These are phyloP conservation scores for Maudiozyma turicensis DNA, from an alignment of 805 yeast species.

Conservation along the genomic window DNA sequence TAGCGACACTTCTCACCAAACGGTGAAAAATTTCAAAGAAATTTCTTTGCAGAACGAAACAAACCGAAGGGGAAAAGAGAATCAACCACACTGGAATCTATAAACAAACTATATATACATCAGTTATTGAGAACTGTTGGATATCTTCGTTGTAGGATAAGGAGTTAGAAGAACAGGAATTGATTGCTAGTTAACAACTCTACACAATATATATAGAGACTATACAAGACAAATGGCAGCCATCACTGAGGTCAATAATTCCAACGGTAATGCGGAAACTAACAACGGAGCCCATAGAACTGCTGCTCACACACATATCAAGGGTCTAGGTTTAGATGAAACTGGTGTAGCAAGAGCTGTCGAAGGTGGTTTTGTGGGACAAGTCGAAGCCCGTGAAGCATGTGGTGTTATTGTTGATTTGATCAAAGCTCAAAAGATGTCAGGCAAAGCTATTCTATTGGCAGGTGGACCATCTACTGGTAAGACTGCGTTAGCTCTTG, in stretches of 20 bases:
- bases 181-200: neutral
- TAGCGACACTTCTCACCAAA: too few relatives aligned
- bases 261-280: conserved; percentile 25
- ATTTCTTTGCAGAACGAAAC: too few relatives aligned
- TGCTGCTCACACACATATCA: conserved; percentile 95
- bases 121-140: too few relatives aligned
- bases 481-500: conserved; percentile 93
- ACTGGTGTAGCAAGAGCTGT: conserved; percentile 71
- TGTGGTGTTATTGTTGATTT: conserved; percentile 92
- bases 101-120: too few relatives aligned
- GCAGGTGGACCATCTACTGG: conserved; percentile 99
- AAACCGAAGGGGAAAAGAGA: too few relatives aligned
- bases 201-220: neutral
- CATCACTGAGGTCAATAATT: conserved; percentile 65
- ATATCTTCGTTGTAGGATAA: too few relatives aligned
- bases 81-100: too few relatives aligned
- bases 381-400: conserved; percentile 70
- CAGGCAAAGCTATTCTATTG: conserved; percentile 88
- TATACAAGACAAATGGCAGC: conserved; percentile 46
- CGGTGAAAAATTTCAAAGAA: too few relatives aligned
- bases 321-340: conserved; percentile 89
- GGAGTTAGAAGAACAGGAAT: neutral
- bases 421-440: conserved; percentile 83
- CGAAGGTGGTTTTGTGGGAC: conserved; percentile 82
- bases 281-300: conserved; percentile 39